Percentiles rank a stretch among this genome's conserved stretches.
These are phyloP conservation scores for Trichosporon faecale DNA, from an alignment of 1,284 basidiomycete species.

Conservation along the genomic window DNA sequence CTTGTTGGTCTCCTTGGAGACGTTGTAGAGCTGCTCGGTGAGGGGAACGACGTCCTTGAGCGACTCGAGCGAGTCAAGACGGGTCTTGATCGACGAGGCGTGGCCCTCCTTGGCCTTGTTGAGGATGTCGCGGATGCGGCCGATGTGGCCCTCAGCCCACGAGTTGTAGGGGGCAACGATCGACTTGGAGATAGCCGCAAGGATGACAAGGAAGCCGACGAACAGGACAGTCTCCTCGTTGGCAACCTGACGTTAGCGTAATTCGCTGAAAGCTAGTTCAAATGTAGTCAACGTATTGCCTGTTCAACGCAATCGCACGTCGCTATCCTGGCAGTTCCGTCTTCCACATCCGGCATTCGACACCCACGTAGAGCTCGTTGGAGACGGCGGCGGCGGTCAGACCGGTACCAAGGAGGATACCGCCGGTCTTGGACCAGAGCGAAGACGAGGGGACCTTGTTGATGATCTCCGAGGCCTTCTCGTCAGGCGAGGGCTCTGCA, in stretches of 20 bases:
- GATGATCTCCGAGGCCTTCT: conserved; percentile 87
- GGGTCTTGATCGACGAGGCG: conserved; percentile 87
- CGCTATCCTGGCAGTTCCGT: not conserved
- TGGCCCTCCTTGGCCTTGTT: conserved; percentile 81
- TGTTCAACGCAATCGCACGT: not conserved
- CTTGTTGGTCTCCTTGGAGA: conserved; percentile 94
- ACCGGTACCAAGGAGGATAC: conserved; percentile 86
- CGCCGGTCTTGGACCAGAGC: conserved; percentile 90
- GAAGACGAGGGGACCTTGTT: conserved; percentile 88
- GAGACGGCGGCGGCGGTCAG: conserved; percentile 90
- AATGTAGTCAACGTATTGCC: no score
- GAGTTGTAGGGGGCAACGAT: conserved; percentile 82
- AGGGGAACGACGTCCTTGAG: conserved; percentile 92
- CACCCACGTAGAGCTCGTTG: conserved; percentile 81
- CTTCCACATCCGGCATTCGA: not conserved
- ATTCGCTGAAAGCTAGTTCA: no score
- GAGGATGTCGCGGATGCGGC: conserved; percentile 77
- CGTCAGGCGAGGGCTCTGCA: conserved; percentile 63
- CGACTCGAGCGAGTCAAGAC: conserved; percentile 84
- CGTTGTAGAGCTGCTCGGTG: conserved; percentile 83
- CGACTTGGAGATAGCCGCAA: conserved; percentile 76
- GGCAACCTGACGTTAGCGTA: conserved; percentile 58
- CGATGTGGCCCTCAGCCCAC: conserved; percentile 86
- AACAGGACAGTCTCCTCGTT: conserved; percentile 90
- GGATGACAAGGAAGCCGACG: conserved; percentile 80